Base-by-base conservation (phyloP, 2,329 filamentous ascomycete species). In the Talaromyces marneffei region DNA sequence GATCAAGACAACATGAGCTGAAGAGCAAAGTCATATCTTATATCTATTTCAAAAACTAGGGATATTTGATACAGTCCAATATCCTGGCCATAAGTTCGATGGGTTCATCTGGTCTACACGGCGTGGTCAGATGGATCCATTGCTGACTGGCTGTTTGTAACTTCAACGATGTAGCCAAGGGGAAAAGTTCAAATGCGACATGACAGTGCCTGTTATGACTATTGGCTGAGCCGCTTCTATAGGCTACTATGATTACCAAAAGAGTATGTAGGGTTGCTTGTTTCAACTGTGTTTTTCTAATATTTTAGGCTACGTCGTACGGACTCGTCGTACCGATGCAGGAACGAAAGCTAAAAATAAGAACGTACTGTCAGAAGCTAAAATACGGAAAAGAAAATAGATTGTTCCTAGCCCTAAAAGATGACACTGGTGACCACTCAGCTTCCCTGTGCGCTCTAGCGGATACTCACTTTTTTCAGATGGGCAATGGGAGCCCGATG, bases 231-330 rank as follows among this genome's bases (percentile, higher is more conserved):
- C 5, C 23, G 9, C 2, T 14, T 14, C 18, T 25, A 27, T 4
- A n/a, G 37, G 18, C 18, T 39, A 31, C 52, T 5, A 54, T n/a
- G n/a, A 18, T 37, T 20, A 20, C 52, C 35, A 27, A n/a, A 39
- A 40, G 33, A 5, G 52, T 39, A 39, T 16, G 20, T 52, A 40
- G 44, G 23, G 31, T 44, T 52, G n/a, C 2, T 20, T 40, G 57
- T 52, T 59, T 59, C 42, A 52, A 59, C 31, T 18, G 16, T 31
- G 57, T 59, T 59, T 59, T 18, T 44, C 44, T 59, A 50, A 46
- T 4, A 18, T 39, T 50, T 59, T 39, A 23, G 33, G 25, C 20
- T 31, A 35, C 16, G 16, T 20, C 23, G 31, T 52, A 29, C 40
- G n/a, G n/a, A n/a, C n/a, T n/a, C n/a, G n/a, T n/a, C n/a, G 16